Conservation (phyloP, 352 stramenopile genomes). For the Blastocystis sp. region DNA sequence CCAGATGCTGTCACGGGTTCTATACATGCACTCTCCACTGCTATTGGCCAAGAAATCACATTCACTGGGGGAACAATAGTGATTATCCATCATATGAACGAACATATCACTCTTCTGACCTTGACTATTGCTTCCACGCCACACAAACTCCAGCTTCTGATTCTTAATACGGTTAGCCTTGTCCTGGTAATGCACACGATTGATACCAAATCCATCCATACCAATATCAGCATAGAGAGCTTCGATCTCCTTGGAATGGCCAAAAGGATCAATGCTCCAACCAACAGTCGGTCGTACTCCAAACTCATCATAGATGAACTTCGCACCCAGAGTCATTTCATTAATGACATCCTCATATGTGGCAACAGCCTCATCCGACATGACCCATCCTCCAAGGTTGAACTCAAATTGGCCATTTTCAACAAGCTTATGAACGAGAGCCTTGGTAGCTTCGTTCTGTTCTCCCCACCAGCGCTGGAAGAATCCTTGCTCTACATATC, state of each 20-base stretch:
- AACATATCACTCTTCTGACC: slow-evolving; percentile 81
- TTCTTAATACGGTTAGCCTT: slow-evolving; percentile 81
- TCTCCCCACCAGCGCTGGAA: slow-evolving; percentile 93
- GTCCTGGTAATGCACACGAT: slow-evolving; percentile 95
- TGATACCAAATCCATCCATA: slow-evolving; percentile 94
- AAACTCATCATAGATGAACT: slow-evolving; percentile 88
- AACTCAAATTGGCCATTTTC: slow-evolving; percentile 85
- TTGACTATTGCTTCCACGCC: slow-evolving; percentile 83
- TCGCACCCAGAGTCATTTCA: slow-evolving; percentile 92
- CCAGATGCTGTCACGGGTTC: slow-evolving; percentile 74
- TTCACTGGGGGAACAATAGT: slow-evolving; percentile 77
- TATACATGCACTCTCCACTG: slow-evolving; percentile 60
- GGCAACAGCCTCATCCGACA: slow-evolving; percentile 94
- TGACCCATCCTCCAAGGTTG: slow-evolving; percentile 93
- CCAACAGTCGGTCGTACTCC: slow-evolving; percentile 86
- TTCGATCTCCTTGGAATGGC: slow-evolving; percentile 74
- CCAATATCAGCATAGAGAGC: slow-evolving; percentile 84
- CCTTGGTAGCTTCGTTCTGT: slow-evolving; percentile 78
- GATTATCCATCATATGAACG: slow-evolving; percentile 81
- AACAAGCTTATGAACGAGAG: slow-evolving; percentile 81
- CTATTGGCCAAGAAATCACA: slow-evolving; percentile 74
- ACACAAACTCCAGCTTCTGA: slow-evolving; percentile 89
- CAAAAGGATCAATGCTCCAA: slow-evolving; percentile 97
- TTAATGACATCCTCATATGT: slow-evolving; percentile 96
- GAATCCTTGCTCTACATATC: slow-evolving; percentile 88